Evolutionary conservation across 2,329 filamentous ascomycete species (phyloP).

Genomic region (Fusarium azukiicola): DNA sequence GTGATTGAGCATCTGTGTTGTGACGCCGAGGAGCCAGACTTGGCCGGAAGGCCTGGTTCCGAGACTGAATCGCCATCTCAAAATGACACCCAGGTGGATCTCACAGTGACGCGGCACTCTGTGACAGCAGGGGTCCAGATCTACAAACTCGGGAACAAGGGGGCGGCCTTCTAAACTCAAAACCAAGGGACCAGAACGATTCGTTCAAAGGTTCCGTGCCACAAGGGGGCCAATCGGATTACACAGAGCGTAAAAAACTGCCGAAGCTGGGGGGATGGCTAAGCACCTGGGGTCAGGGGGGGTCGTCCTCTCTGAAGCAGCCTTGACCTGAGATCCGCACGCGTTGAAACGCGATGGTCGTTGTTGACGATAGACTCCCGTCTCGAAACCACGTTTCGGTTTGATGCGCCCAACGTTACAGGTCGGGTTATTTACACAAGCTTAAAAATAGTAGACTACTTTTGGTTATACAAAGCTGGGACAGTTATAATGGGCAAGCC

Average conservation of each 20-base stretch:
- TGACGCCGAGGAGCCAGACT: not conserved
- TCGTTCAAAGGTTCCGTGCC: not conserved
- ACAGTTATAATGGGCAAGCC: conserved; percentile 9
- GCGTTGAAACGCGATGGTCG: conserved; percentile 2
- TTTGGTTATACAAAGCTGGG: not conserved
- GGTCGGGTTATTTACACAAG: not conserved
- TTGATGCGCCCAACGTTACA: conserved; percentile 16
- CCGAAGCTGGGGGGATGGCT: not conserved
- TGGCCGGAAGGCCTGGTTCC: conserved; percentile 6
- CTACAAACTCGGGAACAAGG: not conserved
- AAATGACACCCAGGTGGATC: conserved; percentile 7
- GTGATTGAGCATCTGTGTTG: not conserved
- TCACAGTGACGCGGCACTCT: conserved; percentile 11
- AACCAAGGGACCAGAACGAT: not conserved
- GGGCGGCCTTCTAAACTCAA: not conserved
- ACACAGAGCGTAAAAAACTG: not conserved
- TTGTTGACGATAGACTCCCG: conserved; percentile 12
- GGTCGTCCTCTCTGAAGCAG: conserved; percentile 4
- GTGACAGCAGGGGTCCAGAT: conserved; percentile 19
- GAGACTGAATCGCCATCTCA: conserved; percentile 6
- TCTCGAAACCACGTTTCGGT: conserved; percentile 19
- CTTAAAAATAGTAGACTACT: conserved; percentile 6
- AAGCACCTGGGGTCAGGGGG: not conserved
- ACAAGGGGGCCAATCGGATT: not conserved
- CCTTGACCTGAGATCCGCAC: conserved; percentile 4